Conservation (phyloP, 2,329 filamentous ascomycete genomes). For the Aureobasidium melanogenum region DNA sequence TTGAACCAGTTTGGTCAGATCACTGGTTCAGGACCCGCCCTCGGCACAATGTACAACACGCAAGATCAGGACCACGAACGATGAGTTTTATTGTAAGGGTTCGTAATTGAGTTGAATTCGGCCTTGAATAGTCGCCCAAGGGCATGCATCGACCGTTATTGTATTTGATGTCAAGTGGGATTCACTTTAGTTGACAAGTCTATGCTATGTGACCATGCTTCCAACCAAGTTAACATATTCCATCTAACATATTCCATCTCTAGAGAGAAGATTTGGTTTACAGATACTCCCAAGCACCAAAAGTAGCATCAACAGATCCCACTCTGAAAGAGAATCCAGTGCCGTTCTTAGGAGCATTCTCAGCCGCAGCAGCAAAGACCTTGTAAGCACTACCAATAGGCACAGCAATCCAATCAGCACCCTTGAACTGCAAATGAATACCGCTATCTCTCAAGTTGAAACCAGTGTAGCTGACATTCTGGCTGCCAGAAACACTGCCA, state of each 20-base stretch:
- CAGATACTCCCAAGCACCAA: slow-evolving; percentile 10
- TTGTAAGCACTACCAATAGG: slow-evolving; percentile 5
- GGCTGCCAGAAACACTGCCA: neutral
- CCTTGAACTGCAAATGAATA: slow-evolving; percentile 7
- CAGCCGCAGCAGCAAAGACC: slow-evolving; percentile 10
- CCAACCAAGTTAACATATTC: too few species aligned
- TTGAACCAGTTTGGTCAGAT: neutral
- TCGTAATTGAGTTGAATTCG: too few species aligned
- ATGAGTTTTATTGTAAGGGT: too few species aligned
- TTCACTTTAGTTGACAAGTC: neutral
- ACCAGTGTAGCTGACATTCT: slow-evolving; percentile 1
- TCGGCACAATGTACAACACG: neutral
- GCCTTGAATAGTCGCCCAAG: too few species aligned
- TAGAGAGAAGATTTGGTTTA: too few species aligned
- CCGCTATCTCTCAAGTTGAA: slow-evolving; percentile 10
- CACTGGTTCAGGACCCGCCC: neutral
- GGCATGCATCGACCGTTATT: neutral
- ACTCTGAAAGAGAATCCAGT: slow-evolving; percentile 12
- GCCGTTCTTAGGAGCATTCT: neutral
- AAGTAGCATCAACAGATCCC: slow-evolving; percentile 18
- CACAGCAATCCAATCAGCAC: slow-evolving; percentile 11
- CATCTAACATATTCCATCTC: too few species aligned
- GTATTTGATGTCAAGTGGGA: neutral
- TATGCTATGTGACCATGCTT: neutral
- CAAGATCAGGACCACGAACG: too few species aligned